phyloP scores from a whole-genome alignment of 2,329 filamentous ascomycete genomes.

The Diaporthe capsici region DNA sequence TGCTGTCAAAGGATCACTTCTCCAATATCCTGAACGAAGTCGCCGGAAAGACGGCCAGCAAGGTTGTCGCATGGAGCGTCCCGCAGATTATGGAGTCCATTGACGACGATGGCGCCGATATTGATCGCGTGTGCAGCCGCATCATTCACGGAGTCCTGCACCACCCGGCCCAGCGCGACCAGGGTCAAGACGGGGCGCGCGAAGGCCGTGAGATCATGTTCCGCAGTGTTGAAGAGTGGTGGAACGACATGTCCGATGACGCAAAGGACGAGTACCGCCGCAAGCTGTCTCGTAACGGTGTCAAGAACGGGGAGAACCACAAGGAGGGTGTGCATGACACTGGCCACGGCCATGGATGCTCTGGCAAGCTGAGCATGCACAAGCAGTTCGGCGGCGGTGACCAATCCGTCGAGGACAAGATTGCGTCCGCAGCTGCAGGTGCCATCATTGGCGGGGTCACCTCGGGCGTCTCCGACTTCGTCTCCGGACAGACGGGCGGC shows the following conservation, averaged over 20 bases:
- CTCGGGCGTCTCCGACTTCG: conserved; percentile 63
- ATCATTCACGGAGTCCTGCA: conserved; percentile 89
- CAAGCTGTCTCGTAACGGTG: conserved; percentile 84
- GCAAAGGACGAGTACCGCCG: conserved; percentile 77
- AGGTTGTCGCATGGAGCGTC: conserved; percentile 86
- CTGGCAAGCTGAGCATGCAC: conserved; percentile 82
- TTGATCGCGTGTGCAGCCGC: conserved; percentile 78
- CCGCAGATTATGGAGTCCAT: conserved; percentile 91
- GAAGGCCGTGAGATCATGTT: conserved; percentile 87
- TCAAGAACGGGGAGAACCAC: conserved; percentile 84
- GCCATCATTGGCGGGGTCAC: conserved; percentile 72
- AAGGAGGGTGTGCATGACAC: conserved; percentile 87
- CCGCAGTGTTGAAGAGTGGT: conserved; percentile 85
- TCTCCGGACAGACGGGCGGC: conserved; percentile 61
- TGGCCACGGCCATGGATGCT: conserved; percentile 88
- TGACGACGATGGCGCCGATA: conserved; percentile 81
- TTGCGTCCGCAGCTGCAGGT: conserved; percentile 68
- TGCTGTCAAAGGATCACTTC: conserved; percentile 97
- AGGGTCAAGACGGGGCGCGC: conserved; percentile 77
- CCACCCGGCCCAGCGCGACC: conserved; percentile 83
- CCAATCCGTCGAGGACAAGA: conserved; percentile 67
- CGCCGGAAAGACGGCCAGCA: conserved; percentile 84
- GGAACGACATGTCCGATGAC: conserved; percentile 74
- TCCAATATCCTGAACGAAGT: conserved; percentile 91
- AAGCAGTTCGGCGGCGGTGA: conserved; percentile 69